Conservation (phyloP, 2,329 filamentous ascomycete genomes). For the Ophiosphaerella korrae region DNA sequence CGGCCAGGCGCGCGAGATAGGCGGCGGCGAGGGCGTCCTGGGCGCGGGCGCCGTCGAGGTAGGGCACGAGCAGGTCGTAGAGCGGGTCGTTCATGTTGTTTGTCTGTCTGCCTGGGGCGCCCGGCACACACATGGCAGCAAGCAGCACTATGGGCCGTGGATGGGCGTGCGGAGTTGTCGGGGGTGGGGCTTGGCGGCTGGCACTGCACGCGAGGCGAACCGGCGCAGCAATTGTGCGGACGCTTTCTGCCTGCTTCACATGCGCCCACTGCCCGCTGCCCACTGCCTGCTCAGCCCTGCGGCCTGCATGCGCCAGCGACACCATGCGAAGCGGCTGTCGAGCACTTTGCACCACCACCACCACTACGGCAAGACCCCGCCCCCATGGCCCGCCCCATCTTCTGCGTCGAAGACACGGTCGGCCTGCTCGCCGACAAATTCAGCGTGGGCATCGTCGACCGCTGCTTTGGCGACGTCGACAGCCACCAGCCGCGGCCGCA, state of each 20-base stretch:
- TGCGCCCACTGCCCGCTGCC: too few species aligned
- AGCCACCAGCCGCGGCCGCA: conserved; percentile 53
- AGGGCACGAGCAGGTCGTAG: conserved; percentile 72
- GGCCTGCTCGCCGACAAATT: conserved; percentile 46
- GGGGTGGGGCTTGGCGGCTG: conserved; percentile 18
- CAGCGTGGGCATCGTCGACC: conserved; percentile 53
- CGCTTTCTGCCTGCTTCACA: conserved; percentile 15
- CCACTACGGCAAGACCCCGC: too few species aligned
- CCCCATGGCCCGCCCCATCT: conserved; percentile 25
- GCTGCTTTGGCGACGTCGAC: conserved; percentile 51
- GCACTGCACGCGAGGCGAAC: conserved; percentile 3
- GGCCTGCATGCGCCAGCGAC: conserved; percentile 7
- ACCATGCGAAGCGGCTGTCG: not conserved
- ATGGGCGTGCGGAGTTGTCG: conserved; percentile 18
- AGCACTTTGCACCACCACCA: not conserved
- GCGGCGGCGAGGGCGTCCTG: conserved; percentile 62
- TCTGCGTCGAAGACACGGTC: conserved; percentile 51
- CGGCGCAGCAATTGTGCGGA: not conserved
- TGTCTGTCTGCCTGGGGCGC: too few species aligned
- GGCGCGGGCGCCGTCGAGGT: conserved; percentile 57
- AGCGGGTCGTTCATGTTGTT: conserved; percentile 64
- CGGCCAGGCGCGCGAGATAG: conserved; percentile 79
- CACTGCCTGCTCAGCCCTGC: not conserved
- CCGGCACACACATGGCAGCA: too few species aligned
- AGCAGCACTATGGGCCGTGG: too few species aligned